Percentiles rank a stretch among this genome's conserved stretches.
Evolutionary conservation across 257 asterid species (phyloP).

Genomic region (Paraleonurus japonicus): DNA sequence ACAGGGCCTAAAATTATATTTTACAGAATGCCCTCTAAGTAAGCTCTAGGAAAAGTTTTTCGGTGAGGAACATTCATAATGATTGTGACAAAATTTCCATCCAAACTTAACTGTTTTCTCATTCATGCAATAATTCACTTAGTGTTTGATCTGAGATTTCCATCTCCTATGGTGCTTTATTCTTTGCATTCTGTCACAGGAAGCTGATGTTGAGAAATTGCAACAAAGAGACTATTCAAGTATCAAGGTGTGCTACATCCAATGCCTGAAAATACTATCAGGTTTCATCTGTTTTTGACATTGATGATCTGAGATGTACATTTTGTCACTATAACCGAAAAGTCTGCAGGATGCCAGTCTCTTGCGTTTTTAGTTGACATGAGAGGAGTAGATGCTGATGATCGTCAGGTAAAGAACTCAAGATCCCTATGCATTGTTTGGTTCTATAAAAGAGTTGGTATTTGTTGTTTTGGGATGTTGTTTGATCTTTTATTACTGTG

Average conservation of each 20-base stretch:
- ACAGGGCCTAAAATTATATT: too few species aligned
- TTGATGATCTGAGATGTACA: constrained; percentile 32
- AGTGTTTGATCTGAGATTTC: constrained; percentile 5
- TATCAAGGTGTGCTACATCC: constrained; percentile 59
- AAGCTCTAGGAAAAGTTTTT: too few species aligned
- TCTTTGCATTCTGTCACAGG: constrained; percentile 45
- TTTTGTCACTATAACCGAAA: constrained; percentile 43
- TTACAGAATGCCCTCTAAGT: too few species aligned
- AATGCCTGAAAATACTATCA: constrained; percentile 10
- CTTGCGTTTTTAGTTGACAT: constrained; percentile 94
- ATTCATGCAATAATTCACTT: not conserved
- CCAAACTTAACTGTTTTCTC: constrained; percentile 1
- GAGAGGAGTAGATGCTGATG: constrained; percentile 98
- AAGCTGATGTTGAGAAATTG: constrained; percentile 91
- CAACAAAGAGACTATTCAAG: constrained; percentile 92
- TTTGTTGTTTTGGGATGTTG: not conserved
- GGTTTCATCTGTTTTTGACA: constrained; percentile 6
- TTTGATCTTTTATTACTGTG: constrained; percentile 14
- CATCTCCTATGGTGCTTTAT: constrained; percentile 8
- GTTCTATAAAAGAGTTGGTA: constrained; percentile 11
- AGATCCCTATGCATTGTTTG: constrained; percentile 13
- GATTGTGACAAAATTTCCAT: not conserved
- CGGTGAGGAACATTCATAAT: too few species aligned
- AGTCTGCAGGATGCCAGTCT: constrained; percentile 98
- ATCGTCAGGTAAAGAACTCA: constrained; percentile 72